phyloP scores from a whole-genome alignment of 2,329 filamentous ascomycete genomes.

The Aspergillus novoparasiticus region DNA sequence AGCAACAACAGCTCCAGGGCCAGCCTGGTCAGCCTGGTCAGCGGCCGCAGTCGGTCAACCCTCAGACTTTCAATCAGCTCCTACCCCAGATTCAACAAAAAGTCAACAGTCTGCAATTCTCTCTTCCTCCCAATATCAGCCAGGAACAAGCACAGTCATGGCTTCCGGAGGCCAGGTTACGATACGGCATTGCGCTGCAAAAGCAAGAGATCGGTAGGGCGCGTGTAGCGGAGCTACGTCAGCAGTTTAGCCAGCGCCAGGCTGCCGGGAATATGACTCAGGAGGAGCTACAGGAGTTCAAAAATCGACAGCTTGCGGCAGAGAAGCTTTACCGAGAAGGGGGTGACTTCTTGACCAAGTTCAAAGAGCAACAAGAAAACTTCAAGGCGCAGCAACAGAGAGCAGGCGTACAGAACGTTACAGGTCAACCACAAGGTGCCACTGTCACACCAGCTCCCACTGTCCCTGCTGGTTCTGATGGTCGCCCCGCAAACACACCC shows the following conservation, averaged over 20 bases:
- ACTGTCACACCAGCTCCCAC: slow-evolving; percentile 13
- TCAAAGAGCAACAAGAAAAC: slow-evolving; percentile 51
- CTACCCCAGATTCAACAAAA: slow-evolving; percentile 50
- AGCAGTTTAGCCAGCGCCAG: slow-evolving; percentile 42
- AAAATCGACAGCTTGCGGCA: slow-evolving; percentile 43
- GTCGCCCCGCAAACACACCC: slow-evolving; percentile 27
- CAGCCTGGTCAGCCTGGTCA: slow-evolving; percentile 24
- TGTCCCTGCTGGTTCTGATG: slow-evolving; percentile 20
- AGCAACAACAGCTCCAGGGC: slow-evolving; percentile 33
- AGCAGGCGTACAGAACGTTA: slow-evolving; percentile 20
- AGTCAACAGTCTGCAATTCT: slow-evolving; percentile 48
- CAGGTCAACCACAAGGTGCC: slow-evolving; percentile 9
- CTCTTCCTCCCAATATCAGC: slow-evolving; percentile 48
- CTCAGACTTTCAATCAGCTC: slow-evolving; percentile 45
- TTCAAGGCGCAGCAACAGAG: slow-evolving; percentile 44
- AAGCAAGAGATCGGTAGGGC: slow-evolving; percentile 51
- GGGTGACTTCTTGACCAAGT: slow-evolving; percentile 50
- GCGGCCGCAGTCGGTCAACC: slow-evolving; percentile 38
- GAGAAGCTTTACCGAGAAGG: slow-evolving; percentile 47
- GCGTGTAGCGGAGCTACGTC: slow-evolving; percentile 45
- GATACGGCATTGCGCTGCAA: slow-evolving; percentile 52
- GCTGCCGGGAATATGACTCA: slow-evolving; percentile 41
- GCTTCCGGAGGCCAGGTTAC: slow-evolving; percentile 49
- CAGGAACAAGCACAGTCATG: slow-evolving; percentile 48
- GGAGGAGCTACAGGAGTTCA: slow-evolving; percentile 48